Conservation (phyloP, 2,329 filamentous ascomycete genomes). For the Gyromitra esculenta region DNA sequence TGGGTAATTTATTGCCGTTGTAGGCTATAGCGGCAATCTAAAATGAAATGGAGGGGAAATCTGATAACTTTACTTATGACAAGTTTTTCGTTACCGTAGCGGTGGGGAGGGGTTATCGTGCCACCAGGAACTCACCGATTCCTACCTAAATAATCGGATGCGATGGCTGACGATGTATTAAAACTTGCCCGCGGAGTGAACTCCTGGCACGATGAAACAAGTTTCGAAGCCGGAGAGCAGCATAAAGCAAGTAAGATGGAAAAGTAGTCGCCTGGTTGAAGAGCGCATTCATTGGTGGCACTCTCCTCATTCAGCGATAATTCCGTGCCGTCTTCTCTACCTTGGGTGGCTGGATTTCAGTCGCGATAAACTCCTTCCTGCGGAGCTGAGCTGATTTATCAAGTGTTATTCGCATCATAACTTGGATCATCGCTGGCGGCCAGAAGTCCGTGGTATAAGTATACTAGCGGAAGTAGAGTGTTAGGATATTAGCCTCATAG, state of each 20-base stretch:
- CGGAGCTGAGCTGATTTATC: slow-evolving; percentile 18
- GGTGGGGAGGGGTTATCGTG: slow-evolving; percentile 2
- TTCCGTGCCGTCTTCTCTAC: slow-evolving; percentile 17
- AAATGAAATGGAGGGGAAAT: slow-evolving; percentile 8
- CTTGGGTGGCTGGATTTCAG: not conserved
- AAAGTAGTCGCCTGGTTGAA: not conserved
- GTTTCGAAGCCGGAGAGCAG: slow-evolving; percentile 9
- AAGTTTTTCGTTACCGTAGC: not conserved
- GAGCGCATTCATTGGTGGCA: not conserved
- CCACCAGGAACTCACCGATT: slow-evolving; percentile 3
- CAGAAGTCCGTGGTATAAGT: not conserved
- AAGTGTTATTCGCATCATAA: not conserved
- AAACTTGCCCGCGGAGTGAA: not conserved
- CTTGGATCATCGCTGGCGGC: not conserved
- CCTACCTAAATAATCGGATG: not conserved
- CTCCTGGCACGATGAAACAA: slow-evolving; percentile 16
- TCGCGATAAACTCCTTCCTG: slow-evolving; percentile 5
- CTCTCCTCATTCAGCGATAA: slow-evolving; percentile 10
- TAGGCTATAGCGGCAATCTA: not conserved
- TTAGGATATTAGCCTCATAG: not conserved
- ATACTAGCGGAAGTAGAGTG: not conserved
- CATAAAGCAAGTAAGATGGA: slow-evolving; percentile 3
- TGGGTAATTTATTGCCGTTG: not conserved
- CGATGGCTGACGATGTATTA: not conserved
- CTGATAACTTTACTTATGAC: slow-evolving; percentile 20